phyloP scores from a whole-genome alignment of 768 basidiomycete species.

The Kwoniella heveanensis region DNA sequence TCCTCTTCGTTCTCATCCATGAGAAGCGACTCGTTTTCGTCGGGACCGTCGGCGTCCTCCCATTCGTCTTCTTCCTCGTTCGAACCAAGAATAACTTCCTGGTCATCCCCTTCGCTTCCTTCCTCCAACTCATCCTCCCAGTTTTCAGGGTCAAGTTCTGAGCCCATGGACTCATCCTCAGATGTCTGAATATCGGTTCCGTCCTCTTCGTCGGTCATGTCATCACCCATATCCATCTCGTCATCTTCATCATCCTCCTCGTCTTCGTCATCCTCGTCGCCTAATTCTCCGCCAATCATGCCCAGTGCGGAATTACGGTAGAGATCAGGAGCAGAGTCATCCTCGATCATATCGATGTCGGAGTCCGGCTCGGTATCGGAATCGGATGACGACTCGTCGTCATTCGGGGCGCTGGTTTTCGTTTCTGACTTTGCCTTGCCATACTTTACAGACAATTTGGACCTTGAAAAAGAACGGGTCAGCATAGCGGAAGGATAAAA shows the following conservation, averaged over 20 bases:
- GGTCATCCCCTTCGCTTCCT: conserved; percentile 30
- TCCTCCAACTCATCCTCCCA: conserved; percentile 25
- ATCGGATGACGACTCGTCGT: conserved; percentile 51
- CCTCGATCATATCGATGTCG: conserved; percentile 49
- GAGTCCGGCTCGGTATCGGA: conserved; percentile 61
- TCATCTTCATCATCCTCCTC: conserved; percentile 65
- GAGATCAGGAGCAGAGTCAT: conserved; percentile 75
- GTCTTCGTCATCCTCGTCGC: conserved; percentile 62
- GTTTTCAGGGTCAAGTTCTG: conserved; percentile 32
- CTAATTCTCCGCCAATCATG: conserved; percentile 64
- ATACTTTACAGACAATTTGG: conserved; percentile 98
- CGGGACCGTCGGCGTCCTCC: conserved; percentile 6
- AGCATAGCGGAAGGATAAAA: neutral
- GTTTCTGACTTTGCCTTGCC: conserved; percentile 64
- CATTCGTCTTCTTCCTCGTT: conserved; percentile 26
- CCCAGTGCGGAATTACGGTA: conserved; percentile 96
- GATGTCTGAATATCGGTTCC: conserved; percentile 52
- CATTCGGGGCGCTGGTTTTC: conserved; percentile 50
- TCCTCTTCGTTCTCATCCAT: conserved; percentile 9
- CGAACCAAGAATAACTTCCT: conserved; percentile 24
- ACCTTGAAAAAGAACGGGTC: conserved; percentile 61
- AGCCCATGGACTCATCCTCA: conserved; percentile 47
- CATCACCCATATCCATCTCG: conserved; percentile 51
- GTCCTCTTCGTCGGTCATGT: conserved; percentile 43
- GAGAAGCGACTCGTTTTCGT: neutral